Percentiles rank a stretch among this genome's conserved stretches.
phyloP scores from a whole-genome alignment of 768 basidiomycete genomes.

The Tulasnella sp. region DNA sequence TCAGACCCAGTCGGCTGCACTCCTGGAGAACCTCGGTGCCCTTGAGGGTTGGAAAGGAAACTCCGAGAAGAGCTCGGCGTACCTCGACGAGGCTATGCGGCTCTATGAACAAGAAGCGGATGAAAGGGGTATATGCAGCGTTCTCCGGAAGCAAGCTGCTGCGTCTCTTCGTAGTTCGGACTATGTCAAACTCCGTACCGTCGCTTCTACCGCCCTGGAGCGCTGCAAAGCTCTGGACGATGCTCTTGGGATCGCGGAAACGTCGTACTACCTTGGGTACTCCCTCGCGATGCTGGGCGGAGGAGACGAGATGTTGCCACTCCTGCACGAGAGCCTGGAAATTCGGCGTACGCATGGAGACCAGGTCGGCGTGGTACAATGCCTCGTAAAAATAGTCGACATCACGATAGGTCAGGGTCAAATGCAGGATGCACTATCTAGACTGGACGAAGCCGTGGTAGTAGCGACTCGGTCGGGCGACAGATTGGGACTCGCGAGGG shows the following conservation, averaged over 20 bases:
- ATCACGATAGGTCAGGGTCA: not conserved
- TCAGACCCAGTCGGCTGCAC: not conserved
- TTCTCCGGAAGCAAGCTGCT: not conserved
- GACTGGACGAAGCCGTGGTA: not conserved
- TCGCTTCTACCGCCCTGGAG: not conserved
- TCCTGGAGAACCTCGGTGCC: not conserved
- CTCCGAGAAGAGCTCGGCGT: not conserved
- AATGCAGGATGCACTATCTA: not conserved
- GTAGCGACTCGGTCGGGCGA: not conserved
- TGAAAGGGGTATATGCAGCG: not conserved
- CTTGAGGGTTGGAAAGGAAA: not conserved
- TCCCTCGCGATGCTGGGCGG: not conserved
- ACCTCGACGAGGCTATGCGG: not conserved
- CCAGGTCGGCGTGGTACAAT: not conserved
- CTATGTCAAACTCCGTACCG: not conserved
- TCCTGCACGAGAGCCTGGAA: not conserved
- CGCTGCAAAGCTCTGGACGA: not conserved
- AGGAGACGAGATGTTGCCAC: not conserved
- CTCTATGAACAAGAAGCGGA: not conserved
- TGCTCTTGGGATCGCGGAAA: not conserved
- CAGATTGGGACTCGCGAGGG: not conserved
- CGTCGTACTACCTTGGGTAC: not conserved
- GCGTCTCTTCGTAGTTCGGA: not conserved
- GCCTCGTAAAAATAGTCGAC: not conserved
- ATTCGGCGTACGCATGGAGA: not conserved